phyloP scores from a whole-genome alignment of 352 stramenopile genomes.

The Pythium aristosporum region DNA sequence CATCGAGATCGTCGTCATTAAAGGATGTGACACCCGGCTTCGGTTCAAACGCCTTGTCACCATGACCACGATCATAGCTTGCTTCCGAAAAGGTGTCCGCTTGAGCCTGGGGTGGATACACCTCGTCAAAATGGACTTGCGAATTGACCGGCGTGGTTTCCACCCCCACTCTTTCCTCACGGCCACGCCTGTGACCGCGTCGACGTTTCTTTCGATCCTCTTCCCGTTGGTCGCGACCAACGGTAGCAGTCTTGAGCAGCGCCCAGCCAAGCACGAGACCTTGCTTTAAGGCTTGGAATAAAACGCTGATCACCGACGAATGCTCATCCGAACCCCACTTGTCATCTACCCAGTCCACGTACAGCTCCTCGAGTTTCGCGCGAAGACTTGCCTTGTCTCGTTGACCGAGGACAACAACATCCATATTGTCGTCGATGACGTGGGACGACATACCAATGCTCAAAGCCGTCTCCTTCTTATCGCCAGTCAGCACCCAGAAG shows the following conservation, averaged over 20 bases:
- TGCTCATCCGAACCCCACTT: slow-evolving; percentile 86
- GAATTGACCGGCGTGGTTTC: slow-evolving; percentile 38
- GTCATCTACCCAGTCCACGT: slow-evolving; percentile 86
- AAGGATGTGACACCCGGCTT: slow-evolving; percentile 34
- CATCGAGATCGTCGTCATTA: slow-evolving; percentile 56
- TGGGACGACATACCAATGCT: slow-evolving; percentile 90
- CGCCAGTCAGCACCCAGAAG: slow-evolving; percentile 94
- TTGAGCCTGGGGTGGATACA: slow-evolving; percentile 51
- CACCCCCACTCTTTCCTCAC: slow-evolving; percentile 37
- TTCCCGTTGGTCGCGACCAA: slow-evolving; percentile 69
- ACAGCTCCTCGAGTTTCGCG: slow-evolving; percentile 78
- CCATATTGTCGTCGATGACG: slow-evolving; percentile 89
- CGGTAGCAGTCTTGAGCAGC: slow-evolving; percentile 60
- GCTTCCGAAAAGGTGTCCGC: slow-evolving; percentile 55
- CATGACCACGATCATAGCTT: slow-evolving; percentile 55
- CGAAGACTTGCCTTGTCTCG: slow-evolving; percentile 77
- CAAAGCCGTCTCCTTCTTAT: slow-evolving; percentile 88
- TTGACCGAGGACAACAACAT: slow-evolving; percentile 84
- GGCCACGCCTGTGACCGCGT: slow-evolving; percentile 38
- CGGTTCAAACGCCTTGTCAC: slow-evolving; percentile 70
- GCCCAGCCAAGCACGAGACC: slow-evolving; percentile 66
- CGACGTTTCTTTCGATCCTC: slow-evolving; percentile 71
- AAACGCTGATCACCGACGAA: slow-evolving; percentile 68
- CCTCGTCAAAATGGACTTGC: slow-evolving; percentile 60
- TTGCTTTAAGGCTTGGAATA: slow-evolving; percentile 78